These are phyloP conservation scores for Populus nigra DNA, from an alignment of 345 rosid species.

Conservation along the genomic window DNA sequence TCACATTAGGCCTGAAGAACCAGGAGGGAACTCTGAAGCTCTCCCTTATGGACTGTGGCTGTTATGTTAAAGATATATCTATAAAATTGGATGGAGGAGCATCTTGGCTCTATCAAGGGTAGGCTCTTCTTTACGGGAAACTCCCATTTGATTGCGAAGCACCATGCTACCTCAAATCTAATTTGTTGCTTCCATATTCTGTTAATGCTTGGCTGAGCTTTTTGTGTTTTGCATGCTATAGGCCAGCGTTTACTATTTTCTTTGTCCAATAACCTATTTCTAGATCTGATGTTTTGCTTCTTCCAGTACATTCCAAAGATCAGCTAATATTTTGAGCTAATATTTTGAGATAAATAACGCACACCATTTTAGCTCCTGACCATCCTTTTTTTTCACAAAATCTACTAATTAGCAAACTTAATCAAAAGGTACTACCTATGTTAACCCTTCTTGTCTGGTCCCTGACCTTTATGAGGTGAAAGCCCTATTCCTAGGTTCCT, in stretches of 20 bases:
- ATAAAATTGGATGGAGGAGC: conserved; percentile 89
- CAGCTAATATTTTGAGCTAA: too few relatives aligned
- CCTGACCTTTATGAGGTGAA: too few relatives aligned
- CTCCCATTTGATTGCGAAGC: not conserved
- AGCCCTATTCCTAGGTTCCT: too few relatives aligned
- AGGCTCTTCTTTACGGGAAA: conserved; percentile 13
- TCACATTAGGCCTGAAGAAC: conserved; percentile 75
- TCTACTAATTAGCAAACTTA: too few relatives aligned
- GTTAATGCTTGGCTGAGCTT: not conserved
- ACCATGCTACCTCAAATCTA: not conserved
- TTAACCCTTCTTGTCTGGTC: too few relatives aligned
- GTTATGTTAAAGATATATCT: conserved; percentile 64
- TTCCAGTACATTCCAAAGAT: not conserved
- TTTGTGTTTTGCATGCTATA: not conserved
- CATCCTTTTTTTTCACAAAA: too few relatives aligned
- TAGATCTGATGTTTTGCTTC: not conserved
- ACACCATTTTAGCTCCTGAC: too few relatives aligned
- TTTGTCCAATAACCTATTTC: not conserved
- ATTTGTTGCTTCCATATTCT: not conserved
- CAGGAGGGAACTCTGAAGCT: conserved; percentile 68
- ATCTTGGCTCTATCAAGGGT: conserved; percentile 99
- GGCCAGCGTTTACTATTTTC: not conserved
- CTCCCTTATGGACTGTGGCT: conserved; percentile 70
- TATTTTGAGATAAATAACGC: too few relatives aligned
- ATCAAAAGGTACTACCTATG: too few relatives aligned